Base-by-base conservation (phyloP, 352 stramenopile species). In the Phytophthora citricola region DNA sequence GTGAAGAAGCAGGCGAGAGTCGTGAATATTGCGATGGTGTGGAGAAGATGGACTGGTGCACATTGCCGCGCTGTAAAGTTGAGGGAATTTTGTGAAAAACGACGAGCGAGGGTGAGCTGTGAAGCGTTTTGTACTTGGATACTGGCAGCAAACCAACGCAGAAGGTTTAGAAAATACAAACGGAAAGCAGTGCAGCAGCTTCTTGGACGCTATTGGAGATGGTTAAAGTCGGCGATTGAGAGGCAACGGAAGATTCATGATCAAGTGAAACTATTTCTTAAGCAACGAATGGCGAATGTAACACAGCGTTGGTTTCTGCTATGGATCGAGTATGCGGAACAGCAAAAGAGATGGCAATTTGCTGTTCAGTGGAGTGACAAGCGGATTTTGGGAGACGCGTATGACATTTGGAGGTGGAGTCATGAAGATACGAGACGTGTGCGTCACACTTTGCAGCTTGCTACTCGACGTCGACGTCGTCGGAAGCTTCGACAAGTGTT, bases 291-390 rank as follows among this genome's bases (percentile, higher is more conserved):
- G 7, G 1, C 41, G 12, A 20, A 62, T 22, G 22, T 66, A 17
- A n/a, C 45, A 5, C 44, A 49, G 22, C 11, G 15, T n/a, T 59
- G 32, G 7, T 58, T 73, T 46, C 10, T 38, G n/a, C 14, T 26
- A 12, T 75, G 68, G 68, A 36, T 26, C 20, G 68, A 66, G 10
- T 55, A 56, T 40, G 41, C 69, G 12, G 68, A 76, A 49, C 26
- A 52, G 36, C 38, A 1, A 5, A 76, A 63, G 22, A 46, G 17
- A 14, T 69, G 63, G 68, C 24, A 39, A 9, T 76, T 76, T 51
- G 68, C 51, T 54, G 52, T 55, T 54, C 38, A n/a, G 26, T 76
- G 68, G 68, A 69, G 63, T 31, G 40, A 66, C 9, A 54, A 44
- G 15, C 47, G 51, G 48, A 34, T 50, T 15, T 15, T 76, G 39